Evolutionary conservation across 306 rosid genomes (phyloP), one percentile per base, ranked within the genome.

Genomic region (Gastrolobium bilobum): DNA sequence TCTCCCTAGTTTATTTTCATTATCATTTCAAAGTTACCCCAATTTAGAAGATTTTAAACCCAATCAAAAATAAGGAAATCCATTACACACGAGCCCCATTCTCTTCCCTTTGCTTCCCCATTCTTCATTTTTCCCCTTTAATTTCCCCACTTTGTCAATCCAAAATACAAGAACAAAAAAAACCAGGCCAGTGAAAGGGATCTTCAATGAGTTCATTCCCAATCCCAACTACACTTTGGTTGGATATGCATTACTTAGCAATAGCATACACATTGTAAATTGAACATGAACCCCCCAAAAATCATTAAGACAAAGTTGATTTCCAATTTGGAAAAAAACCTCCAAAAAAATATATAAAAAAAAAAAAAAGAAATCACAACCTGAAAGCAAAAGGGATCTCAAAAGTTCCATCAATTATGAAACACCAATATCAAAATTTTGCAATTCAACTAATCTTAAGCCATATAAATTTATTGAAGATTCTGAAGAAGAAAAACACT

Each of bases 301-400:
- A 40, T 39, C 26, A 50, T 3, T 20, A 69, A 59, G 8, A 64
- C 37, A 51, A 71, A 37, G 33, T 48, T 37, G 37, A 71, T 56
- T 52, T 35, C 76, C 63, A 78, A 48, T 26, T 57, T 44, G 15
- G 33, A 54, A 64, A 50, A 34, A 37, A 42, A 31, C 26, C 30
- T 51, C 44, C 44, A 67, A 3, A 42, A 38, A 6, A 57, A 58
- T 26, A 65, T 20, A 0, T 0, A 20, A 20, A 20, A 20, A 20
- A 20, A 0, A 20, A 20, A 20, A 20, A 0, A 0, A 20, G 26
- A 20, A 20, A 20, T 20, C 26, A 20, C 26, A 72, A 63, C 34
- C 68, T 14, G 74, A 70, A 43, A 68, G 64, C 61, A 40, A 39
- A 69, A 8, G 33, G 33, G 44, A 20, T 60, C 66, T 37, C 5